Conservation (phyloP, 768 basidiomycete genomes). For the Holtermannia corniformis region DNA sequence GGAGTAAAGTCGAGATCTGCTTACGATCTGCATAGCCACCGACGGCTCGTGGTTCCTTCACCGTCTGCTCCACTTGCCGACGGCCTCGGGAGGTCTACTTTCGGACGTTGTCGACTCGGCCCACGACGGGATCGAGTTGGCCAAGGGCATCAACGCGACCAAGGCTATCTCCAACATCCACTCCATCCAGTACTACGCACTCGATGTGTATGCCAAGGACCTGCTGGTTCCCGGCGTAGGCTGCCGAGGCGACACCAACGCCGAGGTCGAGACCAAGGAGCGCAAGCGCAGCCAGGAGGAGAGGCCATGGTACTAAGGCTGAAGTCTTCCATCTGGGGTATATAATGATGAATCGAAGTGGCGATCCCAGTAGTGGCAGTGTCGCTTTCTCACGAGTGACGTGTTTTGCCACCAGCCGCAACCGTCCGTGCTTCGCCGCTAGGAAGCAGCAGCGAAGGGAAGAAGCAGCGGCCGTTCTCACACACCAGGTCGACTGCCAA, state of each 20-base stretch:
- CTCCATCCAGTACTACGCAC: conserved; percentile 18
- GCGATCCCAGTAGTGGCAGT: no score
- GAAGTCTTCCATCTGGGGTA: no score
- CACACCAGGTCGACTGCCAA: no score
- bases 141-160: conserved; percentile 13
- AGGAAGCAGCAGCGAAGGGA: no score
- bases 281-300: no score
- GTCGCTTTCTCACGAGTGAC: no score
- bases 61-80: conserved; percentile 14
- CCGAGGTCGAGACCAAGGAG: no score
- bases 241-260: conserved; percentile 15
- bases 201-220: conserved; percentile 17
- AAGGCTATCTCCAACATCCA: conserved; percentile 11
- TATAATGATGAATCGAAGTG: no score
- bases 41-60: conserved; percentile 17
- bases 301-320: no score
- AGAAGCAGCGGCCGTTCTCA: no score
- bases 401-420: no score
- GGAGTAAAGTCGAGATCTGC: neutral
- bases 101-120: conserved; percentile 15
- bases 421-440: no score
- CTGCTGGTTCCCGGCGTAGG: conserved; percentile 15
- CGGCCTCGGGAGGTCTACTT: conserved; percentile 7
- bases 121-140: conserved; percentile 14
- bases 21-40: conserved; percentile 5